Evolutionary conservation across 2,329 filamentous ascomycete species (phyloP).

Genomic region (Alternaria novae-zelandiae): DNA sequence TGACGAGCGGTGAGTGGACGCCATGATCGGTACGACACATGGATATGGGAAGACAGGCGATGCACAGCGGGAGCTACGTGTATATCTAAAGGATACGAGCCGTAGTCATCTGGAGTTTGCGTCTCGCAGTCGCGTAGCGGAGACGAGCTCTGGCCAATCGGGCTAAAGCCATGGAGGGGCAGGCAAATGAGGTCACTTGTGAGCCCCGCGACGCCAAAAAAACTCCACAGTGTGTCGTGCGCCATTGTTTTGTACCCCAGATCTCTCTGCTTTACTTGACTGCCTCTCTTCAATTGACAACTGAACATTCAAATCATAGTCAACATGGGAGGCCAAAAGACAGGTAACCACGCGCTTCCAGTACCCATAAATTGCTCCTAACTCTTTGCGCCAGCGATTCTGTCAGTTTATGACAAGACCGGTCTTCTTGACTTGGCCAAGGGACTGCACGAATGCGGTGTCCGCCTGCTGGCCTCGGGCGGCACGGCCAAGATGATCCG

Average conservation of each 20-base stretch:
- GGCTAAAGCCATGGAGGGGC: conserved; percentile 12
- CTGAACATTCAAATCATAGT: conserved; percentile 9
- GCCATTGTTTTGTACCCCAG: conserved; percentile 27
- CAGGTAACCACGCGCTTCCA: conserved; percentile 26
- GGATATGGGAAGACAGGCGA: neutral
- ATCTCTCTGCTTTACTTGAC: conserved; percentile 14
- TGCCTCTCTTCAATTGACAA: conserved; percentile 21
- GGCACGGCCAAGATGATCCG: conserved; percentile 96
- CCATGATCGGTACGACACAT: neutral
- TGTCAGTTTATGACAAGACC: conserved; percentile 99
- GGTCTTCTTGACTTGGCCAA: conserved; percentile 55
- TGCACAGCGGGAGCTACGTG: neutral
- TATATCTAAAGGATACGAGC: neutral
- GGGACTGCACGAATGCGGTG: conserved; percentile 46
- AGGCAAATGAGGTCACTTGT: conserved; percentile 11
- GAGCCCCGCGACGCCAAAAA: conserved; percentile 22
- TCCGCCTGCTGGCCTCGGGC: conserved; percentile 82
- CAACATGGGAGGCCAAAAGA: conserved; percentile 48
- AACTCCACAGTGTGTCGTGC: conserved; percentile 24
- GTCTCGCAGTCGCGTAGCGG: neutral
- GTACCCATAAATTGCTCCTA: neutral
- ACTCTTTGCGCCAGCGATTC: conserved; percentile 67
- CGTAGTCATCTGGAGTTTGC: neutral
- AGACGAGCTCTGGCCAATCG: conserved; percentile 15
- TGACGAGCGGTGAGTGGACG: neutral